Evolutionary conservation across 2,329 filamentous ascomycete species (phyloP).

Genomic region (Ophiocordyceps camponoti-saundersi): DNA sequence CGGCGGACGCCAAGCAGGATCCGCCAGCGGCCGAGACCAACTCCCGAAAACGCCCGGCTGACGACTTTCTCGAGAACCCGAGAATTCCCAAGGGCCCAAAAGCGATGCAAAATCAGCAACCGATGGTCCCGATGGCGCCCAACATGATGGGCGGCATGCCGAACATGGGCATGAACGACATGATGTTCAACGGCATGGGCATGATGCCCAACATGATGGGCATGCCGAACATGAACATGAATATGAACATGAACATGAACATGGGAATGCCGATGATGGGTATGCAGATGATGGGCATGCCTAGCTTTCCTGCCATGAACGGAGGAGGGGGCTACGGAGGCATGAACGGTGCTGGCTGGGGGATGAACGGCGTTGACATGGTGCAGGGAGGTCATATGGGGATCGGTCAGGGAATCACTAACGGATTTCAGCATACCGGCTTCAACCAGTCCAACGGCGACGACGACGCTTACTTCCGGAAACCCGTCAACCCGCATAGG

Average conservation of each 20-base stretch:
- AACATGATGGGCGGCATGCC: constrained; percentile 28
- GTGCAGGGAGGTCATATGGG: constrained; percentile 8
- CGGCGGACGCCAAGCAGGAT: constrained; percentile 15
- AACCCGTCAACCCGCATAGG: constrained; percentile 87
- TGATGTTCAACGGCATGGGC: constrained; percentile 19
- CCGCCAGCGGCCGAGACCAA: constrained; percentile 16
- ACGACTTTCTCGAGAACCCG: constrained; percentile 49
- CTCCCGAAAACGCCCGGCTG: constrained; percentile 69
- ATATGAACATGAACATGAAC: constrained; percentile 8
- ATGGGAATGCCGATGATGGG: constrained; percentile 13
- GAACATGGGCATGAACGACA: constrained; percentile 19
- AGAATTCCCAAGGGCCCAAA: constrained; percentile 49
- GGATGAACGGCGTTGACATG: constrained; percentile 14
- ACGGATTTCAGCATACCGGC: constrained; percentile 18
- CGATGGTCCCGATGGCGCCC: constrained; percentile 24
- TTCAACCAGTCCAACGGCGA: constrained; percentile 40
- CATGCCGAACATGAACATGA: constrained; percentile 13
- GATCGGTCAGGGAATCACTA: constrained; percentile 12
- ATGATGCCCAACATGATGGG: constrained; percentile 23
- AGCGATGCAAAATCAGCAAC: constrained; percentile 42
- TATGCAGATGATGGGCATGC: constrained; percentile 13
- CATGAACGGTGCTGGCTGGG: constrained; percentile 12
- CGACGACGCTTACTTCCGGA: constrained; percentile 85
- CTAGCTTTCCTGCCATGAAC: constrained; percentile 13
- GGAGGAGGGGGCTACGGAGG: constrained; percentile 7